A percentile compares a stretch with the other conserved stretches of the same genome.
These are phyloP conservation scores for Nitzschia sp. DNA, from an alignment of 108 stramenopile species.

Conservation along the genomic window DNA sequence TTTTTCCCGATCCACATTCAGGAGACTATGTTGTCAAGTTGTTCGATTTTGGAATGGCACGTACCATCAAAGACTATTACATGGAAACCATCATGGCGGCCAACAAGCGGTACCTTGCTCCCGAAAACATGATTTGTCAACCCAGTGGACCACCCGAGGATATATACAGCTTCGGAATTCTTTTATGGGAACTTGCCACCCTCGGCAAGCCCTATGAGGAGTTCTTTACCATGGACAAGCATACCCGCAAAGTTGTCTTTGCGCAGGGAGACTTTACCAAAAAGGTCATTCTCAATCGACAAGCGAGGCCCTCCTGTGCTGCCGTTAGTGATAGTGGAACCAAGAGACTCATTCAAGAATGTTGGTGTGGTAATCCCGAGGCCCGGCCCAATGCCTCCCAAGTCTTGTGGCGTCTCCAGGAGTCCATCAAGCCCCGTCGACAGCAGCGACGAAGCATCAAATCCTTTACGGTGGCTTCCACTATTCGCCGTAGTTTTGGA, in stretches of 20 bases:
- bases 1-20: conserved; percentile 22
- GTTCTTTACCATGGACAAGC: conserved; percentile 28
- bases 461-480: too few relatives aligned
- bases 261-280: conserved; percentile 33
- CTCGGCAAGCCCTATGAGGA: conserved; percentile 63
- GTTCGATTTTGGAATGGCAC: conserved; percentile 67
- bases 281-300: conserved; percentile 39
- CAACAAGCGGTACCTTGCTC: conserved; percentile 68
- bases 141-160: conserved; percentile 58
- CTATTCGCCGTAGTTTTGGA: too few relatives aligned
- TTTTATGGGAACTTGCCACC: conserved; percentile 59
- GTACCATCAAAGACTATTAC: conserved; percentile 5
- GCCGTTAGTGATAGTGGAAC: conserved; percentile 7
- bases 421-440: background rate
- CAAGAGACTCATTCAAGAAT: conserved; percentile 28
- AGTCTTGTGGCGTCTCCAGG: conserved; percentile 10
- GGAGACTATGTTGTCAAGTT: conserved; percentile 33
- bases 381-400: conserved; percentile 39
- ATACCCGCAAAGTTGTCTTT: conserved; percentile 22
- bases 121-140: conserved; percentile 41
- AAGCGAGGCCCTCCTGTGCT: conserved; percentile 30
- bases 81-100: conserved; percentile 15
- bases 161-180: conserved; percentile 71
- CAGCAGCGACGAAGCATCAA: background rate
- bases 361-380: conserved; percentile 55